Percentiles rank a stretch among this genome's conserved stretches.
phyloP scores from a whole-genome alignment of 257 asterid genomes.

The Scutellaria galericulata region DNA sequence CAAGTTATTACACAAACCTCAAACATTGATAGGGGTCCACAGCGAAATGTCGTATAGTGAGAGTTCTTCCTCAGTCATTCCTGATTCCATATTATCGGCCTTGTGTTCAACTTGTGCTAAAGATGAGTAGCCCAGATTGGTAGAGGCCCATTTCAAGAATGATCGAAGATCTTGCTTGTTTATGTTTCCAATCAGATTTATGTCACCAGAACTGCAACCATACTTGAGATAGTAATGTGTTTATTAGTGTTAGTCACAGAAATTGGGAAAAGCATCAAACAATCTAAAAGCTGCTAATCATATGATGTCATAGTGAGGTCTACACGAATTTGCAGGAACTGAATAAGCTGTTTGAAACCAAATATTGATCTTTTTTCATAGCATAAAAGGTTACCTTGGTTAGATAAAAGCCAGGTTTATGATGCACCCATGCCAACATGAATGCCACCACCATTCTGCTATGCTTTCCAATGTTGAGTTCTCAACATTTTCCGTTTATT shows the following conservation, averaged over 20 bases:
- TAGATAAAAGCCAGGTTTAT: conserved; percentile 65
- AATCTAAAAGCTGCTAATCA: background rate
- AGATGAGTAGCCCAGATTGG: conserved; percentile 66
- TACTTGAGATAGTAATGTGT: conserved; percentile 45
- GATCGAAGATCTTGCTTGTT: conserved; percentile 68
- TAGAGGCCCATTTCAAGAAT: conserved; percentile 77
- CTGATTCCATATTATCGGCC: conserved; percentile 52
- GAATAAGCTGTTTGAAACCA: too few species aligned
- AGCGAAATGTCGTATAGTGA: conserved; percentile 63
- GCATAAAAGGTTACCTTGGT: conserved; percentile 51
- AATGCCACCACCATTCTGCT: conserved; percentile 65
- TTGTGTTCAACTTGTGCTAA: conserved; percentile 56
- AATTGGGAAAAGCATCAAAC: background rate
- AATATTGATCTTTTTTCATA: too few species aligned
- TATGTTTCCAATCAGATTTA: conserved; percentile 80
- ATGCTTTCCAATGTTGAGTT: conserved; percentile 58
- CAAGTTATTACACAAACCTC: conserved; percentile 45
- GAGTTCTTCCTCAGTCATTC: conserved; percentile 69
- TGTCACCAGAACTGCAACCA: conserved; percentile 83
- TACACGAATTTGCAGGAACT: too few species aligned
- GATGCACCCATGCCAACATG: conserved; percentile 82
- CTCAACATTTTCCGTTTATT: conserved; percentile 62
- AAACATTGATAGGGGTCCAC: conserved; percentile 84
- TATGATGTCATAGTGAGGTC: too few species aligned
- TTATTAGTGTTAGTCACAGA: background rate